Evolutionary conservation across 345 rosid genomes (phyloP), one percentile per base, ranked within the genome.

Genomic region (Aquilaria yunnanensis): DNA sequence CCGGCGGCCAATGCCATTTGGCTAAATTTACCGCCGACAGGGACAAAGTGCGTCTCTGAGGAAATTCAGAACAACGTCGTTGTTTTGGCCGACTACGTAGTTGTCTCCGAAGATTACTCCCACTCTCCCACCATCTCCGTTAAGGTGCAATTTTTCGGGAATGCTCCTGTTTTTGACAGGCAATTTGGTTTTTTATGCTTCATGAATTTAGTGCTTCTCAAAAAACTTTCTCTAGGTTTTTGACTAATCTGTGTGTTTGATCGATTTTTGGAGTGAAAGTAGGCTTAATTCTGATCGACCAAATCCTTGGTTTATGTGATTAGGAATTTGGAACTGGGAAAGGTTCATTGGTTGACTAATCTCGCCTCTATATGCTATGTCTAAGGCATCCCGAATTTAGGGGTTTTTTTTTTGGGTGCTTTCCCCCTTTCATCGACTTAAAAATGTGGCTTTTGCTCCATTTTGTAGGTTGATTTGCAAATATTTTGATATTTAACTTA

Each of bases 11-110:
- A 81, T 29, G 94, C 85, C 33, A 62, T 93, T n/a, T 93, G 97
- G 97, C 70, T 93, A 56, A 85, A 30, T 62, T n/a, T 93, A 47
- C 96, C 95, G 5, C 43, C 71, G 29, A 8, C 87, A 2, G 90
- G 89, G 32, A 83, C 90, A 37, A 93, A 90, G 70, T 93, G 97
- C 79, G 92, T 93, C n/a, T 93, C 94, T 12, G 98, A 93, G 79
- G 94, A 86, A 65, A 79, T 93, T 63, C 94, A 83, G 67, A 81
- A 68, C 75, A 83, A 88, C 73, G 81, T 90, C 71, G 86, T 93
- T 67, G 98, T 90, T 57, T 73, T 90, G 72, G 86, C 83, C 23
- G 97, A 90, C 56, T 93, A 88, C 66, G 71, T 88, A 32, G 94
- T 86, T 61, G 81, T 93, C 64, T 70, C 92, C 33, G 80, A 84